Evolutionary conservation across 169 alveolate genomes (phyloP).

Genomic region (Miamiensis avidus): DNA sequence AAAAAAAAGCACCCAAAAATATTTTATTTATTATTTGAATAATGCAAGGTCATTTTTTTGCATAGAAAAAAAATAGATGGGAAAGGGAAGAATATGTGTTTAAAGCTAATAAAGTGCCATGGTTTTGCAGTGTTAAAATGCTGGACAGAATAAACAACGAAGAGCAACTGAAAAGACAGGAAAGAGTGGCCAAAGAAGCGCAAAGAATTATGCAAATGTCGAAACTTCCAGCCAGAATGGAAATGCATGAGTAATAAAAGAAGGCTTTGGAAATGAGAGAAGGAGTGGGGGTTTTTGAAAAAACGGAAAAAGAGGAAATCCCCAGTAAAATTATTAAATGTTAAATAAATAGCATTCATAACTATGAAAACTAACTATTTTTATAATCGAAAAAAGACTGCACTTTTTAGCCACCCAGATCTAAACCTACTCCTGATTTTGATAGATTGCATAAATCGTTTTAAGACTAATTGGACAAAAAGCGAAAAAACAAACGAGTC

Average conservation of each 20-base stretch:
- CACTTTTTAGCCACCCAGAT: conserved; percentile 20
- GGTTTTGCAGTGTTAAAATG: conserved; percentile 61
- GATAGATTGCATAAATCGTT: conserved; percentile 29
- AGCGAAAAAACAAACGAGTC: conserved; percentile 32
- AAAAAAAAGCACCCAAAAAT: background rate
- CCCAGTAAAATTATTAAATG: background rate
- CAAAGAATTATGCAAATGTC: conserved; percentile 56
- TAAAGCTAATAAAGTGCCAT: conserved; percentile 76
- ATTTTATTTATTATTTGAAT: background rate
- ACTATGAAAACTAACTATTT: background rate
- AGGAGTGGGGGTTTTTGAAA: background rate
- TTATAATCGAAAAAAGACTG: conserved; percentile 14
- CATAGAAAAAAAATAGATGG: conserved; percentile 8
- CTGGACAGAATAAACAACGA: conserved; percentile 54
- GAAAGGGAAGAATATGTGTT: conserved; percentile 54
- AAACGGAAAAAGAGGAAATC: background rate
- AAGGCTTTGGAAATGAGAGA: conserved; percentile 32
- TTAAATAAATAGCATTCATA: background rate
- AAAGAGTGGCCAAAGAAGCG: conserved; percentile 71
- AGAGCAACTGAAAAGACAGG: conserved; percentile 62
- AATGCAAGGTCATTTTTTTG: too few species aligned
- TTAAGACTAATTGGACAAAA: conserved; percentile 28
- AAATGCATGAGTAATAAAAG: conserved; percentile 71
- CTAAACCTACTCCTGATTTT: conserved; percentile 43
- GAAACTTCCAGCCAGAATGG: conserved; percentile 75